These are phyloP conservation scores for Craspedostauros australis DNA, from an alignment of 108 stramenopile genomes.

Conservation along the genomic window DNA sequence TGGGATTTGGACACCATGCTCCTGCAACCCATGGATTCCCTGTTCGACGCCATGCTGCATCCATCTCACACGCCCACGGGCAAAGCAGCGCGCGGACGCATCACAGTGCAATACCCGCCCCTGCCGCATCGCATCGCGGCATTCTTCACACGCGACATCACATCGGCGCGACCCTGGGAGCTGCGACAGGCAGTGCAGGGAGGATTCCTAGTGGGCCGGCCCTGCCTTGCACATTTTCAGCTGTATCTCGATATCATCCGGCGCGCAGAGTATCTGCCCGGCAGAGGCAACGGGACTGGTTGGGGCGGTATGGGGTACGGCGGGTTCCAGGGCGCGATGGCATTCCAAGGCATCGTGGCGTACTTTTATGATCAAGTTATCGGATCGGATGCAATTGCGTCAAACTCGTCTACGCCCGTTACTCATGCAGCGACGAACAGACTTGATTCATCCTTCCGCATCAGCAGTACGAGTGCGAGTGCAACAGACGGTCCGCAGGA, in stretches of 20 bases:
- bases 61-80: conserved; percentile 22
- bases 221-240: conserved; percentile 33
- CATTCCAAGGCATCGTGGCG: conserved; percentile 59
- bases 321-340: conserved; percentile 72
- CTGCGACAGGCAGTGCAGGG: conserved; percentile 48
- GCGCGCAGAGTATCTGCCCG: conserved; percentile 50
- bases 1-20: conserved; percentile 56
- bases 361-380: conserved; percentile 68
- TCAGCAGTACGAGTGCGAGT: neutral
- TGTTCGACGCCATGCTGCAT: conserved; percentile 65
- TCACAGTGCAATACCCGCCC: conserved; percentile 47
- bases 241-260: conserved; percentile 43
- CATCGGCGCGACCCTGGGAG: conserved; percentile 42
- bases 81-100: conserved; percentile 20
- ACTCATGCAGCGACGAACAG: too few species aligned
- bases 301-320: conserved; percentile 67
- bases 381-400: too few species aligned
- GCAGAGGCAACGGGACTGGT: conserved; percentile 42
- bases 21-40: conserved; percentile 58
- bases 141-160: conserved; percentile 66
- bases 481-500: too few species aligned
- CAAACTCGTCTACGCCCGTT: too few species aligned
- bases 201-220: conserved; percentile 56
- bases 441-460: conserved; percentile 7
- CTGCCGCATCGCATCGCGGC: conserved; percentile 58